Evolutionary conservation across 352 stramenopile species (phyloP), one percentile per base, ranked within the genome.

Genomic region (Phytopythium sindhum): DNA sequence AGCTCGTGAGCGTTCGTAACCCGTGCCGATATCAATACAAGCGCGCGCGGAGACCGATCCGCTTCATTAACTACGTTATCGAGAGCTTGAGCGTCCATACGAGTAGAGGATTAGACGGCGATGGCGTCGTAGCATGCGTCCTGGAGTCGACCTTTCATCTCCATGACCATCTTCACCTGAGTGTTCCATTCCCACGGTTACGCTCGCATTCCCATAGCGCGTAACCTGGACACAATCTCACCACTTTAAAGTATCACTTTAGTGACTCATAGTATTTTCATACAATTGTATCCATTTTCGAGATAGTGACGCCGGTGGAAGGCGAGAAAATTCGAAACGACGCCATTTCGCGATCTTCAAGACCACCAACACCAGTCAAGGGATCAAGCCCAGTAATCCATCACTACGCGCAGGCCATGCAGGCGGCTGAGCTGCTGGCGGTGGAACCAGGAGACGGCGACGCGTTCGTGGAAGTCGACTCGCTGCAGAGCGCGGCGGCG

Each of bases 1-100:
- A 54, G 47, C 47, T 33, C 23, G 23, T 8, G 0, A 24, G 23
- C 23, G 12, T 9, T 17, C 24, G 47, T 54, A 33, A 33, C 47
- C 24, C 24, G 47, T 35, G 47, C 24, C 47, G 47, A 35, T 33
- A n/a, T 54, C 47, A 54, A 54, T 54, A 54, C 47, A 54, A 23
- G 24, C 23, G 47, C 47, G 24, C 24, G 47, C 24, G 24, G 24
- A 11, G 47, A 35, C 47, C 47, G 47, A 23, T 28, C 47, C 47
- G 47, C 47, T 54, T 54, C 6, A 31, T 52, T 21, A 31, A 52
- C 23, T 17, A 52, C 45, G n/a, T 19, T 1, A 17, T 19, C 4
- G 19, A 45, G 11, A n/a, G 15, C 15, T 23, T 47, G 19, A 17
- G 41, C 41, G 7, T 47, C 1, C 41, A 23, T 47, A 7, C 41